Conservation (phyloP, 495 filamentous ascomycete genomes). For the Xylaria bambusicola region DNA sequence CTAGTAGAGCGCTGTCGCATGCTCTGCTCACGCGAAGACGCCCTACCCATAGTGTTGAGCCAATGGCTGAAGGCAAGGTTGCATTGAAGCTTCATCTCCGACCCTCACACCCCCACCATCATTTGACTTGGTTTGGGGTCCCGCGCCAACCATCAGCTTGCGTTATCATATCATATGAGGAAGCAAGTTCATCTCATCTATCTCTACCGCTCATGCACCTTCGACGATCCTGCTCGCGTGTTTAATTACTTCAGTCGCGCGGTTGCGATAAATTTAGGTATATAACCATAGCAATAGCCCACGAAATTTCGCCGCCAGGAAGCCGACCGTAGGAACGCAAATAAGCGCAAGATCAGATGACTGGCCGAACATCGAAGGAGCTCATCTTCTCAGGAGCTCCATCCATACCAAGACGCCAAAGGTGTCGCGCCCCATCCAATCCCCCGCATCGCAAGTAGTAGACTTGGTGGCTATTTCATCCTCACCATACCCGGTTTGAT, state of each 20-base stretch:
- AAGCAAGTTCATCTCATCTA: constrained; percentile 1
- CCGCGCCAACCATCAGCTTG: constrained; percentile 28
- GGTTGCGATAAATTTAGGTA: too few species aligned
- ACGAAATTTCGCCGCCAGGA: background rate
- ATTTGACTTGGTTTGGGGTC: constrained; percentile 31
- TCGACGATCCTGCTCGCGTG: background rate
- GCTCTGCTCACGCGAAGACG: constrained; percentile 26
- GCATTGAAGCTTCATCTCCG: constrained; percentile 27
- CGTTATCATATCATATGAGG: constrained; percentile 8
- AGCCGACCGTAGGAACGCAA: background rate
- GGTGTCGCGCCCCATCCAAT: background rate
- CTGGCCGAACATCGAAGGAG: background rate
- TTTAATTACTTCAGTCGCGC: too few species aligned
- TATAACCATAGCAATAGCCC: too few species aligned
- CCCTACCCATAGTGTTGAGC: constrained; percentile 20
- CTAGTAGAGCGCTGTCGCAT: constrained; percentile 22
- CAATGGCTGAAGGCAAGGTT: constrained; percentile 31
- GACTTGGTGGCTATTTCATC: constrained; percentile 12
- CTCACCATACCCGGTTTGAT: constrained; percentile 16
- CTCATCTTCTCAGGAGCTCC: background rate
- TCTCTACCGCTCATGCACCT: background rate
- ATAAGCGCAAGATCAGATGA: constrained; percentile 6
- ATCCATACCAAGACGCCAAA: background rate
- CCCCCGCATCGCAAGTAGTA: constrained; percentile 7
- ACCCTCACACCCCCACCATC: constrained; percentile 34